Evolutionary conservation across 805 yeast species (phyloP), one percentile per base, ranked within the genome.

Genomic region (Nematodospora valgi): DNA sequence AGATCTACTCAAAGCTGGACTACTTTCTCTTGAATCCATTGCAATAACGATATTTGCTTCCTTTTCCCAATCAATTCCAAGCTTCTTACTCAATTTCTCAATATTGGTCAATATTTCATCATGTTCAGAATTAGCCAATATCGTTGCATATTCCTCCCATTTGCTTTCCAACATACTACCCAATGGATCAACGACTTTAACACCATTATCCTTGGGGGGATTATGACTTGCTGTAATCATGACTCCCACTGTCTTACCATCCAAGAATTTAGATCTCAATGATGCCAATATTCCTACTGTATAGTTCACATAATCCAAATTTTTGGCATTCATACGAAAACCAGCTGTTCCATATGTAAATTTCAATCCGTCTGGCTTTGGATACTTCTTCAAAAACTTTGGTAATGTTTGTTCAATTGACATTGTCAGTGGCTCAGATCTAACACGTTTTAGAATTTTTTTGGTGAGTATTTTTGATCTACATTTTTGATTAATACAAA

Each of bases 141-240:
- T 52, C 1, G 96, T 86, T 11, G 95, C 96, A 43, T 77, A 64
- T 0, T 69, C 61, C 54, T 93, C 98, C 98, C 98, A 93, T 5
- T 69, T 49, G 35, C 78, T 77, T 38, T 76, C 82, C 47, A 89
- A 71, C 97, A 89, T 89, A 43, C 84, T 87, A 17, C 98, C 97
- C 54, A 72, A 62, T 1, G 98, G 97, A 47, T 91, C 98, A 16
- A 91, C 86, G n/a, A 93, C 70, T 60, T 91, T 91, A 33, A 87
- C 91, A 19, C 96, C 96, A 49, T 87, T 87, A 55, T 89, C 97
- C 27, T 68, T 45, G 0, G 97, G 95, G 0, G 96, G 96, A 51
- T 88, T 88, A 58, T 88, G 97, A 0, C 95, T 84, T 0, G 96
- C 97, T 1, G 97, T 93, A 51, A 93, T 81, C 97, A 93, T 91